Evolutionary conservation across 441 rosid species (phyloP), one percentile per base, ranked within the genome.

Genomic region (Erysimum cheiri): DNA sequence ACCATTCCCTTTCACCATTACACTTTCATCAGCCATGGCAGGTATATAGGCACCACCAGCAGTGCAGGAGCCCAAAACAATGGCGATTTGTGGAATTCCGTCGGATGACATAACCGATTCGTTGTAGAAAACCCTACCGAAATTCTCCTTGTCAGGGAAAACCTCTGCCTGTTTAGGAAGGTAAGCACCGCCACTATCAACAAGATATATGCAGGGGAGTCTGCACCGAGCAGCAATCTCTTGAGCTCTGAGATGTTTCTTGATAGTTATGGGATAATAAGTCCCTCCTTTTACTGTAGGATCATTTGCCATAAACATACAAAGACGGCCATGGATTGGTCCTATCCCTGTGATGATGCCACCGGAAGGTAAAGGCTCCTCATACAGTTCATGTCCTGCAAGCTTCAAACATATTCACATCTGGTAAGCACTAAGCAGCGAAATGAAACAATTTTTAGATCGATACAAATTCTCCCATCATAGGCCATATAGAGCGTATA

Each of bases 1-100:
- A 39, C 96, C 98, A 80, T 94, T 94, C 68, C 97, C 98, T 84
- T 90, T 90, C 60, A 94, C 99, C 99, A 92, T 92, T 10, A 94
- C 96, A 86, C 99, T 94, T 58, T 92, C 98, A 76, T 94, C 99
- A 36, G 99, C 99, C 98, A 94, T 94, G 52, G 99, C 98, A 74
- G 99, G 98, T 61, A 92, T 94, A 82, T 94, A 94, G 31, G 99
- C 99, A 70, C 98, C 99, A 53, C 98, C 98, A 8, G 97, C 97
- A 48, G 98, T 94, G 81, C 99, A 94, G 3, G 97, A 94, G 49
- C 99, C 99, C 73, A 94, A 78, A 8, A 94, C 99, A 65, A 92
- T 72, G 41, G 99, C 99, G 74, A 94, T 87, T 72, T 94, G 99
- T 36, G 99, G 99, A 69, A 94, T 88, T 36, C 99, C 97, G 47